Conservation (phyloP, 228 moss, liverwort and hornwort species). For the Sphagnum magellanicum region DNA sequence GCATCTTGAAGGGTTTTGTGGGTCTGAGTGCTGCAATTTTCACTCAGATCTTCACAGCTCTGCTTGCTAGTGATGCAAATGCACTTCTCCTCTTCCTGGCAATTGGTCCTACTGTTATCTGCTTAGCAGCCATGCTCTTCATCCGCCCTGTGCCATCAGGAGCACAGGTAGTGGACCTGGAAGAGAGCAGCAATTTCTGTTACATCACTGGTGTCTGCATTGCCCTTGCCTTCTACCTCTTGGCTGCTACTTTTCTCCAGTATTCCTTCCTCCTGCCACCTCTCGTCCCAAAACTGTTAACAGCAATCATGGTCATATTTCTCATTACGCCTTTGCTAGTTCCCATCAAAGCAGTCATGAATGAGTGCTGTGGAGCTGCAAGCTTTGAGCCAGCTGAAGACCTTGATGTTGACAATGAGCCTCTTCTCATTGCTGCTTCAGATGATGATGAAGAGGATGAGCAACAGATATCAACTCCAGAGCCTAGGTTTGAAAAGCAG, state of each 20-base stretch:
- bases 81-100: constrained; percentile 54
- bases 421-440: neutral
- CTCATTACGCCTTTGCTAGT: constrained; percentile 61
- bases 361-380: constrained; percentile 24
- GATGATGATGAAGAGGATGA: neutral
- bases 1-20: constrained; percentile 73
- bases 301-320: constrained; percentile 48
- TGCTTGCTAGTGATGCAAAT: constrained; percentile 27
- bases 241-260: constrained; percentile 36
- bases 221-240: constrained; percentile 56
- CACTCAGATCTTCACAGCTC: constrained; percentile 46
- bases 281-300: constrained; percentile 27
- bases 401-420: neutral
- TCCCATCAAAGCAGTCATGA: constrained; percentile 31
- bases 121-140: constrained; percentile 56
- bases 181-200: constrained; percentile 50
- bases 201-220: constrained; percentile 48
- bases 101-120: constrained; percentile 39
- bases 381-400: neutral
- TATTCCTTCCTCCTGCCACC: constrained; percentile 22
- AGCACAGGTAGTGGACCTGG: constrained; percentile 36
- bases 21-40: constrained; percentile 78
- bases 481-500: too few species aligned
- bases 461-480: too few species aligned
- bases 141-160: constrained; percentile 50